A percentile compares a stretch with the other conserved stretches of the same genome.
Conservation (phyloP, 495 filamentous ascomycete species). For the Aspergillus egyptiacus region DNA sequence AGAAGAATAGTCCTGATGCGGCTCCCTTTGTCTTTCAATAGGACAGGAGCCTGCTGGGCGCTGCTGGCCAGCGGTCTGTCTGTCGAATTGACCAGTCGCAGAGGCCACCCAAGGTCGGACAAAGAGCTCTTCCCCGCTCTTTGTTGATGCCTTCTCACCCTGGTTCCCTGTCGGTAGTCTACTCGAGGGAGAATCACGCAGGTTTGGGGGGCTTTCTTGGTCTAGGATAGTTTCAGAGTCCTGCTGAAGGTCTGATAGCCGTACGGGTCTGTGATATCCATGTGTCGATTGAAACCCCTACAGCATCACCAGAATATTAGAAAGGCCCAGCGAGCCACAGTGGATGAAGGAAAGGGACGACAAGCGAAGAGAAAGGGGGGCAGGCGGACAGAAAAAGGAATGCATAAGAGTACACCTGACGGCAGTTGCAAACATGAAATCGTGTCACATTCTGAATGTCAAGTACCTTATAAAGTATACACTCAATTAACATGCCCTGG, state of each 20-base stretch:
- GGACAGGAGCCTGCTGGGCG: slow-evolving; percentile 5
- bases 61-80: slow-evolving; percentile 1
- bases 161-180: slow-evolving; percentile 3
- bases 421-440: slow-evolving; percentile 16
- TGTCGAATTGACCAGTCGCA: neutral
- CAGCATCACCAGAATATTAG: slow-evolving; percentile 37
- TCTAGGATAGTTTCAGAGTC: slow-evolving; percentile 12
- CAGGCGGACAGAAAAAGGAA: neutral
- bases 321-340: slow-evolving; percentile 24
- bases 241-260: slow-evolving; percentile 16
- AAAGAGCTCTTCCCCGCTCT: slow-evolving; percentile 2
- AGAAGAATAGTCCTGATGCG: slow-evolving; percentile 2
- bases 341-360: neutral
- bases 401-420: neutral
- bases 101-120: neutral
- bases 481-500: slow-evolving; percentile 30
- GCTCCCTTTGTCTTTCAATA: slow-evolving; percentile 7
- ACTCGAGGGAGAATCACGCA: slow-evolving; percentile 5
- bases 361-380: neutral
- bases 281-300: slow-evolving; percentile 39
- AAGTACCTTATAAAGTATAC: slow-evolving; percentile 20
- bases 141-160: slow-evolving; percentile 1
- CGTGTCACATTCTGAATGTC: slow-evolving; percentile 38
- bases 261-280: slow-evolving; percentile 16
- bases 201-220: slow-evolving; percentile 7